A percentile compares a stretch with the other conserved stretches of the same genome.
Evolutionary conservation across 106 monocot genomes (phyloP).

Genomic region (Phalaenopsis equestris): DNA sequence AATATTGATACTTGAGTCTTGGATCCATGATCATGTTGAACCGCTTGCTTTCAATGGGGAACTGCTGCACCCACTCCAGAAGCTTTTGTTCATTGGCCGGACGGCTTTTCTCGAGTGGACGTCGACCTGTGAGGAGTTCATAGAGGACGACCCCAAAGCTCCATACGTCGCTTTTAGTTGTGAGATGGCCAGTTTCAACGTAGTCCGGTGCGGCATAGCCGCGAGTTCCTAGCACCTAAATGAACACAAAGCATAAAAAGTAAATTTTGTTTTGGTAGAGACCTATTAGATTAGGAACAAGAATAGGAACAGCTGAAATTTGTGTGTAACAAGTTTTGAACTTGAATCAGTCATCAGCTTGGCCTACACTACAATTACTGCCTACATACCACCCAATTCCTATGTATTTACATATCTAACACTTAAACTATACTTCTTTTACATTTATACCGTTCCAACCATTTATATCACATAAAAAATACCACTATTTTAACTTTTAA

Average conservation of each 20-base stretch:
- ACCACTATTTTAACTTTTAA: too few relatives aligned
- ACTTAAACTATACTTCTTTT: too few relatives aligned
- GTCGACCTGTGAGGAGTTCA: conserved; percentile 22
- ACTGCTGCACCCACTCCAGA: conserved; percentile 19
- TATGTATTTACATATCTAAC: too few relatives aligned
- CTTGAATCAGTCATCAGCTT: too few relatives aligned
- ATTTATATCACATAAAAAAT: too few relatives aligned
- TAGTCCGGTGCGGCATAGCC: conserved; percentile 26
- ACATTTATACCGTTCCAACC: too few relatives aligned
- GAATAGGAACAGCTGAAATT: not conserved
- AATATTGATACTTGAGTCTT: conserved; percentile 19
- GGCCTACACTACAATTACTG: not conserved
- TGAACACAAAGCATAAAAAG: not conserved
- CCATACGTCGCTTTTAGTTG: conserved; percentile 19
- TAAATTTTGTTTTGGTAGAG: not conserved
- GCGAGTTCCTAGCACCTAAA: conserved; percentile 18
- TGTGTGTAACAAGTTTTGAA: too few relatives aligned
- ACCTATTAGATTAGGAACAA: not conserved
- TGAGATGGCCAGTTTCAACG: conserved; percentile 23
- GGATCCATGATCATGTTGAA: conserved; percentile 34
- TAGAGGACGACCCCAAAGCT: conserved; percentile 27
- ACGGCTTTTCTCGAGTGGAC: conserved; percentile 10
- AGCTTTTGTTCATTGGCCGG: conserved; percentile 17
- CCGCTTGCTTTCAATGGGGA: conserved; percentile 15
- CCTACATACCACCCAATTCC: not conserved